These are phyloP conservation scores for Geum urbanum DNA, from an alignment of 306 rosid species.

Conservation along the genomic window DNA sequence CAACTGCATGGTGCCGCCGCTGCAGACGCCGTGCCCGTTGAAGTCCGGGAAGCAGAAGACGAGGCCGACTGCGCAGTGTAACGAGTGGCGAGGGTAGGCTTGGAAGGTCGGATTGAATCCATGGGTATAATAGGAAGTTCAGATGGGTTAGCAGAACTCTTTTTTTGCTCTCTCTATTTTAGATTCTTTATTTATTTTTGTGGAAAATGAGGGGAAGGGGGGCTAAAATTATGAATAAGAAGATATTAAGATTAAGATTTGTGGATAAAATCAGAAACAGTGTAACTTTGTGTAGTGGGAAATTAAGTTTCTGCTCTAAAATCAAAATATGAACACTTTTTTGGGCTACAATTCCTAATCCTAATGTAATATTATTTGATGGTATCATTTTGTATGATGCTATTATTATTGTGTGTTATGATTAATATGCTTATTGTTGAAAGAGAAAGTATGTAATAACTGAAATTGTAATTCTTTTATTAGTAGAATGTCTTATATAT, in stretches of 20 bases:
- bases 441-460: too few relatives aligned
- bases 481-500: too few relatives aligned
- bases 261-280: constrained; percentile 44
- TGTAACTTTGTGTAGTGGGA: background rate
- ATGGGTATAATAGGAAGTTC: constrained; percentile 25
- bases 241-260: constrained; percentile 29
- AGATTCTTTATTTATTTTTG: constrained; percentile 40
- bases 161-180: background rate
- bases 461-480: too few relatives aligned
- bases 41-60: constrained; percentile 71
- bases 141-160: background rate
- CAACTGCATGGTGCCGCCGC: constrained; percentile 94
- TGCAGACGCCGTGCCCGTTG: constrained; percentile 79
- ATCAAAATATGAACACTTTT: constrained; percentile 12
- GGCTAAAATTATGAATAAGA: constrained; percentile 31
- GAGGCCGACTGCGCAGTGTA: constrained; percentile 75
- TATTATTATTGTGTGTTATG: background rate
- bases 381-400: background rate
- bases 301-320: background rate
- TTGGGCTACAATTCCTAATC: background rate
- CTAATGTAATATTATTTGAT: background rate
- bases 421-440: background rate
- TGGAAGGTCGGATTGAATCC: background rate
- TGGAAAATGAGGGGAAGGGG: constrained; percentile 22
- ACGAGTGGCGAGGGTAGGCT: constrained; percentile 55